Evolutionary conservation across 768 basidiomycete genomes (phyloP).

Genomic region (Psilocybe tampanensis): DNA sequence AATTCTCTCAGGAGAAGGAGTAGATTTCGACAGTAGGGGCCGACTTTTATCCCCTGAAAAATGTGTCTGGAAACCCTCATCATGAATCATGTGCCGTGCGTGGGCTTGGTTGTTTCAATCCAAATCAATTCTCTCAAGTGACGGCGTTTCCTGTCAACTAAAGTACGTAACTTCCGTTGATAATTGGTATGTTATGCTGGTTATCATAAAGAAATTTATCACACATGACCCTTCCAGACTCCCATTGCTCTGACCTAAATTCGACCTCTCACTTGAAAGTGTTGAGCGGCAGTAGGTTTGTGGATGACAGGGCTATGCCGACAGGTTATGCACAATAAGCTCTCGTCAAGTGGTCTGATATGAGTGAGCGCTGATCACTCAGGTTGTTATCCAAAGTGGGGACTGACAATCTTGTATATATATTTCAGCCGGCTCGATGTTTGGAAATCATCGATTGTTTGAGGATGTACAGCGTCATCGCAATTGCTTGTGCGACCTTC

Average conservation of each 20-base stretch:
- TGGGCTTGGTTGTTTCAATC: background rate
- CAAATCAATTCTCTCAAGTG: background rate
- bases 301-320: background rate
- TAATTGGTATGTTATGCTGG: background rate
- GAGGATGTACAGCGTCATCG: background rate
- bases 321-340: background rate
- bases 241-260: background rate
- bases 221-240: background rate
- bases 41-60: slow-evolving; percentile 30
- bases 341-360: background rate
- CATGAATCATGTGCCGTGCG: slow-evolving; percentile 1
- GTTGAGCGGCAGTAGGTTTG: background rate
- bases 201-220: background rate
- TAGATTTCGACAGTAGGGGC: slow-evolving; percentile 48
- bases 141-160: background rate
- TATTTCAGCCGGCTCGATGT: background rate
- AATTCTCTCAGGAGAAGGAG: slow-evolving; percentile 55
- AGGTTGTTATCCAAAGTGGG: background rate
- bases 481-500: background rate
- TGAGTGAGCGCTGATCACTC: background rate
- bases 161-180: background rate
- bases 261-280: background rate
- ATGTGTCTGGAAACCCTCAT: slow-evolving; percentile 28
- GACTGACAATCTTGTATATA: background rate
- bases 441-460: background rate